Base-by-base conservation (phyloP, 768 basidiomycete species). In the Dendrothele bispora region DNA sequence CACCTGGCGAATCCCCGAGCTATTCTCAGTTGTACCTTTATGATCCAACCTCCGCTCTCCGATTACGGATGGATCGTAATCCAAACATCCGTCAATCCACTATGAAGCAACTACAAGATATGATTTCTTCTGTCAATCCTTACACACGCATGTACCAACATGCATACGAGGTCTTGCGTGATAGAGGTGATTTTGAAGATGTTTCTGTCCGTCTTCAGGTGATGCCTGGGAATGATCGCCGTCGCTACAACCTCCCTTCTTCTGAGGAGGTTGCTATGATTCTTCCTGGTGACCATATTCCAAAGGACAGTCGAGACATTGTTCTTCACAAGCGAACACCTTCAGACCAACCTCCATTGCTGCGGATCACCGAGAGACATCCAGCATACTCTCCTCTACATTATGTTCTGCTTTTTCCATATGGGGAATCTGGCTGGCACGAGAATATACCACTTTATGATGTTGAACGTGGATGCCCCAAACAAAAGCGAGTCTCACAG, bases 181-280 rank as follows among this genome's bases (percentile, higher is more conserved):
- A 39, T 7, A 8, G 29, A 21, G 22, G 25, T 39, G 35, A 37
- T 34, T 26, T 21, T 25, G 45, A 46, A 22, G 46, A 49, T 7
- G 39, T 37, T 38, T 27, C 44, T 26, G 50, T 42, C 5, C 3
- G 29, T n/a, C 46, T 15, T 25, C 25, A 14, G 35, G 43, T 62
- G 28, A 25, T 21, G 8, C 50, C 56, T 41, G 47, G 48, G 7
- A 25, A 47, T 30, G 73, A 77, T 59, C 55, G 39, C 0, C 55
- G 70, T 5, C 44, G 63, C 11, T 76, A 80, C 43, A 79, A 79
- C 52, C 49, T 72, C 0, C 77, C 77, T 2, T 71, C 67, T 39
- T 61, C 66, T 1, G 55, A 67, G 48, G 73, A 77, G 39, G 61
- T 79, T 46, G 72, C 72, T 32, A 66, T 70, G 0, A 63, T 80